phyloP scores from a whole-genome alignment of 306 rosid species.

The Lotus japonicus region DNA sequence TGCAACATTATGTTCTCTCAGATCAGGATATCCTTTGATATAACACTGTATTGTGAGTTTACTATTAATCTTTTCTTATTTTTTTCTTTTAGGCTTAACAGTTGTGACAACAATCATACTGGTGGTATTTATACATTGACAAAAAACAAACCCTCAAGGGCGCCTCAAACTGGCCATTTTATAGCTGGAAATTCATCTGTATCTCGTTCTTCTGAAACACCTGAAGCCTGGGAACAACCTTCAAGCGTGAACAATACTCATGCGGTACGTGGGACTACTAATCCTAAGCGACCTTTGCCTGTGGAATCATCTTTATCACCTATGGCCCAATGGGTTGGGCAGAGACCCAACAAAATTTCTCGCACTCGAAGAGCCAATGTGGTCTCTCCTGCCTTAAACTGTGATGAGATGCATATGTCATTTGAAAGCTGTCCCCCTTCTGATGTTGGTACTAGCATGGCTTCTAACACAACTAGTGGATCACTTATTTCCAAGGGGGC shows the following conservation, averaged over 20 bases:
- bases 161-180: conserved; percentile 53
- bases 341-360: conserved; percentile 74
- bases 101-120: conserved; percentile 42
- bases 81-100: conserved; percentile 40
- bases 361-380: conserved; percentile 80
- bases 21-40: conserved; percentile 42
- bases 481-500: conserved; percentile 43
- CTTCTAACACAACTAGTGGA: conserved; percentile 45
- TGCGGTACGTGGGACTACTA: conserved; percentile 35
- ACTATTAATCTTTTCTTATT: background rate
- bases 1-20: conserved; percentile 30
- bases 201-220: conserved; percentile 48
- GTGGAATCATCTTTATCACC: conserved; percentile 53
- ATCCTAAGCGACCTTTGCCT: conserved; percentile 55
- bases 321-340: conserved; percentile 89
- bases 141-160: conserved; percentile 78
- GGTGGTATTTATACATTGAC: conserved; percentile 38
- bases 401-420: conserved; percentile 50
- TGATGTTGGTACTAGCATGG: conserved; percentile 46
- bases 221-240: conserved; percentile 58
- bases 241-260: conserved; percentile 42
- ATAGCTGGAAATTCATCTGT: conserved; percentile 42
- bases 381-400: conserved; percentile 58
- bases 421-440: conserved; percentile 59
- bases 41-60: background rate